Base-by-base conservation (phyloP, 257 asterid genomes). In the Verbascum thapsus region DNA sequence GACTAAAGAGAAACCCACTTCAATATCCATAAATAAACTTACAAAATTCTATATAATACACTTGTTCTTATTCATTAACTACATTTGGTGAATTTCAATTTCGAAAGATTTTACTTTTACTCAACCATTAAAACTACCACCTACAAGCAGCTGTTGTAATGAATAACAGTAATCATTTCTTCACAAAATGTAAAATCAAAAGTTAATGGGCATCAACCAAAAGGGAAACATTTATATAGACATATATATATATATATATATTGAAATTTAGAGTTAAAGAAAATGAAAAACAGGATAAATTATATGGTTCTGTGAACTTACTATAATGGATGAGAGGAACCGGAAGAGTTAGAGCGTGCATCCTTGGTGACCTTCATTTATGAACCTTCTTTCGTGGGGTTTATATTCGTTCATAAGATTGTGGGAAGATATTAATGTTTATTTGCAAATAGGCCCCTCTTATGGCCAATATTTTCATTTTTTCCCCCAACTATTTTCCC, bases 51-150 rank as follows among this genome's bases (percentile, higher is more conserved):
- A 58, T 44, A 43, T 47, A 52, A 7, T 22, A 22, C n/a, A 32
- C 37, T 63, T 51, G 58, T n/a, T 53, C 55, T 30, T 40, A 66
- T 71, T 64, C 47, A 66, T 71, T 64, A 66, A 74, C 67, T 62
- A 57, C 71, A 48, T 40, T 53, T 54, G 53, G 20, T 63, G 51
- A 15, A 61, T 49, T 61, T 54, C 50, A 70, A 34, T 20, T 42
- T 65, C 50, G 50, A 47, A 52, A 47, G 35, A 70, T 60, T 53
- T 13, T 20, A 55, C 44, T 22, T 56, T 54, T 50, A 10, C 43
- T 63, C 80, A 78, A 71, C 83, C 18, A 70, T 75, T 67, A 51
- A 56, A 70, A 40, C 76, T 40, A 69, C 76, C 76, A 39, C 68
- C 53, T 53, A 15, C 37, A 61, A 72, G 64, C 51, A 47, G 16